Evolutionary conservation across 2,329 filamentous ascomycete genomes (phyloP).

Genomic region (Ceratocystis smalleyi): DNA sequence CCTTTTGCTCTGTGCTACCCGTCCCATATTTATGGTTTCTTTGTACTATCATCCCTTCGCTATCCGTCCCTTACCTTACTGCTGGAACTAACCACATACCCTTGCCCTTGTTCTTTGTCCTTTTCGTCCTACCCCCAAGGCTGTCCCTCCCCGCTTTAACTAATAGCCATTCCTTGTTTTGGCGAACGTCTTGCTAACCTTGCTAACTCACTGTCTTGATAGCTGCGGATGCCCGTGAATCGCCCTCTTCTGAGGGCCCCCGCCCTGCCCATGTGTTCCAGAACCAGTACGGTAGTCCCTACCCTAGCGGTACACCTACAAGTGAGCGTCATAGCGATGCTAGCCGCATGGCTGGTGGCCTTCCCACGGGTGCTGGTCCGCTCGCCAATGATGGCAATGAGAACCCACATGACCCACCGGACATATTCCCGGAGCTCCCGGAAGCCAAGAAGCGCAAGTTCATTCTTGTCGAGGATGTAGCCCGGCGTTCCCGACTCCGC

Average conservation of each 20-base stretch:
- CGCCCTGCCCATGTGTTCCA: constrained; percentile 7
- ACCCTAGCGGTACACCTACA: constrained; percentile 9
- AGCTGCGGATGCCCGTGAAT: constrained; percentile 10
- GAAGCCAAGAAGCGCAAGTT: constrained; percentile 91
- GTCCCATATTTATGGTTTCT: constrained; percentile 8
- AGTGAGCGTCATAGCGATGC: constrained; percentile 7
- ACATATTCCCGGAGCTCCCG: constrained; percentile 74
- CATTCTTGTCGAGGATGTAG: constrained; percentile 82
- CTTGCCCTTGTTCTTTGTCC: background rate
- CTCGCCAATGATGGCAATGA: constrained; percentile 22
- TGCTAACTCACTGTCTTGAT: background rate
- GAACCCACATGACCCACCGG: constrained; percentile 44
- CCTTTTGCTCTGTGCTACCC: constrained; percentile 10
- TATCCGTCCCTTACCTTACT: background rate
- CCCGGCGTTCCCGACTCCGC: constrained; percentile 63
- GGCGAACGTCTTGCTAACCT: background rate
- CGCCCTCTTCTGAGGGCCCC: constrained; percentile 7
- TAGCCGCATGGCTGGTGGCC: background rate
- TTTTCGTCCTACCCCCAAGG: background rate
- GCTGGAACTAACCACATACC: background rate
- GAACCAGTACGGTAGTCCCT: constrained; percentile 8
- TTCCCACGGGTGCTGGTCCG: background rate
- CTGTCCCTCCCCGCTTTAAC: background rate
- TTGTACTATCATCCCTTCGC: background rate
- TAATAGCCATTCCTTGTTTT: background rate